phyloP scores from a whole-genome alignment of 2,329 filamentous ascomycete genomes.

The Penicillium olsonii region DNA sequence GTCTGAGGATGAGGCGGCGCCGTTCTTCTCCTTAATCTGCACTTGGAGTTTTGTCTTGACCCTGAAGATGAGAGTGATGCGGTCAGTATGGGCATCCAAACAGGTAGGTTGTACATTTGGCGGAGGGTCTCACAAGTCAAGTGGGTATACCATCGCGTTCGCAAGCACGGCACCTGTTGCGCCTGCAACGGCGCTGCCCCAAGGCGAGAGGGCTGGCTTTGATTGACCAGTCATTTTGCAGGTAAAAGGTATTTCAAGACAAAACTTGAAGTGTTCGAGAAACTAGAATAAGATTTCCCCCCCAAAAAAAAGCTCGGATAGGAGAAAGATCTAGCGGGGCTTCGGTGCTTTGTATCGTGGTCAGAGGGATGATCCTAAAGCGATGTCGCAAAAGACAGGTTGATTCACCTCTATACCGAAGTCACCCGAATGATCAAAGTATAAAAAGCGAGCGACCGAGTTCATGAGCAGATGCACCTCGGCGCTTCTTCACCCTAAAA shows the following conservation, averaged over 20 bases:
- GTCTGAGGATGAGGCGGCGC: slow-evolving; percentile 45
- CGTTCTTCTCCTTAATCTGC: slow-evolving; percentile 70
- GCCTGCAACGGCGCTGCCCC: slow-evolving; percentile 90
- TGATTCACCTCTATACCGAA: slow-evolving; percentile 17
- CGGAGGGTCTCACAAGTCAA: slow-evolving; percentile 76
- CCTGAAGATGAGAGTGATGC: slow-evolving; percentile 49
- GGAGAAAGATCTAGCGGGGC: slow-evolving; percentile 24
- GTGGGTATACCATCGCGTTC: slow-evolving; percentile 91
- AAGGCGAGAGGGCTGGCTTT: slow-evolving; percentile 78
- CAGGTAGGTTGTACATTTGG: background rate
- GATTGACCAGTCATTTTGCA: slow-evolving; percentile 56
- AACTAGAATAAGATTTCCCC: background rate
- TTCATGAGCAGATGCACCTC: slow-evolving; percentile 28
- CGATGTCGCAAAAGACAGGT: background rate
- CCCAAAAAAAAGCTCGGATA: slow-evolving; percentile 13
- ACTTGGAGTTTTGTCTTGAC: slow-evolving; percentile 97
- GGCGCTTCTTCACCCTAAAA: slow-evolving; percentile 32
- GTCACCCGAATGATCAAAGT: slow-evolving; percentile 20
- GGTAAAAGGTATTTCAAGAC: slow-evolving; percentile 3
- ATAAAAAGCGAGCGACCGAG: slow-evolving; percentile 11
- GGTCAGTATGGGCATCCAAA: slow-evolving; percentile 16
- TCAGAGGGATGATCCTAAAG: slow-evolving; percentile 1
- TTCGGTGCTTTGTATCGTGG: slow-evolving; percentile 15
- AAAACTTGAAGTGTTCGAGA: slow-evolving; percentile 5
- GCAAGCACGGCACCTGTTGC: slow-evolving; percentile 91